Base-by-base conservation (phyloP, 306 rosid genomes). In the Senna siamea region DNA sequence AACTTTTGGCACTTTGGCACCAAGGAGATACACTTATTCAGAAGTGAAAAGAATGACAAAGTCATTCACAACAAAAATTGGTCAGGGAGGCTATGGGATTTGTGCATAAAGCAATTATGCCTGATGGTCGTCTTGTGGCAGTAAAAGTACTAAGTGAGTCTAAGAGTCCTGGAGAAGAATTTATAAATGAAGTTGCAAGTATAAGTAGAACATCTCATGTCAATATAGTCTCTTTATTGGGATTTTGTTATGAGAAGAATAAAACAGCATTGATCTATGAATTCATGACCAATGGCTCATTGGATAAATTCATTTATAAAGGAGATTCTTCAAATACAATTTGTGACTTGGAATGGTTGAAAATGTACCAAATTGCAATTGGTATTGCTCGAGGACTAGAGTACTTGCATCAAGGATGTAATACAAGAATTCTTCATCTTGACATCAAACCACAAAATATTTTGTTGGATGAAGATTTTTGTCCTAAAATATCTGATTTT, bases 301-400 rank as follows among this genome's bases (percentile, higher is more conserved):
- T 46, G 14, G 51, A 46, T 14, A 46, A 46, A 11, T 46, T 46
- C 51, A 46, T 46, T 15, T 18, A 40, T 6, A 41, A 46, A n/a
- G 26, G 19, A 4, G 60, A 44, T 26, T 35, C 74, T 47, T 6
- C 35, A 11, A 9, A 19, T 26, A 5, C 54, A 20, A 57, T 23
- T 50, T 23, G 18, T 37, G 53, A 9, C 0, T 35, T 79, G 32
- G 58, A 66, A 9, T 73, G 56, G 70, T 35, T 13, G 23, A 65
- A 5, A 5, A n/a, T 73, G 9, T 72, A 41, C 13, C 48, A 73
- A 46, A 73, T 79, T 60, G 69, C 75, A 2, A 0, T 37, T 18
- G 83, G 83, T 28, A 50, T 79, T 5, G 79, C 83, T 1, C 55
- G 83, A 23, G 83, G 75, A 34, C 47, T 79, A 37, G 79, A 79